Evolutionary conservation across 768 basidiomycete genomes (phyloP).

Genomic region (Crepidotus variabilis): DNA sequence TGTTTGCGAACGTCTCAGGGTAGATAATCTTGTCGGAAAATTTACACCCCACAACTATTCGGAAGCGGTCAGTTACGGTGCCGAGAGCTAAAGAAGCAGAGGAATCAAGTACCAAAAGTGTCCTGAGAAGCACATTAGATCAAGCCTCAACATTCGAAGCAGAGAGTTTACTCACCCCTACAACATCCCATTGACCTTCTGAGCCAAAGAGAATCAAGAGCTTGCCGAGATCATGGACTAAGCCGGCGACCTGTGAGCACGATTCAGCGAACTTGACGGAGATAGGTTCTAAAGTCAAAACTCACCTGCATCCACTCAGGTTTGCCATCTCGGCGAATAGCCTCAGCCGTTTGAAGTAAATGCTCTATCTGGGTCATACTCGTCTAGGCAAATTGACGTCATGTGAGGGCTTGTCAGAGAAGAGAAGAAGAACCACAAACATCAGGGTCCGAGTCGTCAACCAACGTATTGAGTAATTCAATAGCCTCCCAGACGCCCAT

Average conservation of each 20-base stretch:
- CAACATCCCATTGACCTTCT: conserved; percentile 93
- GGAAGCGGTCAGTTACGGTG: conserved; percentile 5
- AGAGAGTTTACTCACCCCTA: conserved; percentile 54
- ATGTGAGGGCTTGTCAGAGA: conserved; percentile 10
- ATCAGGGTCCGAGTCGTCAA: conserved; percentile 91
- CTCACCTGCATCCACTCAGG: conserved; percentile 86
- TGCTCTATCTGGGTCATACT: conserved; percentile 85
- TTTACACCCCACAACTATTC: conserved; percentile 75
- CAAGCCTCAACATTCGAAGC: conserved; percentile 1
- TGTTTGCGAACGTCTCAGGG: conserved; percentile 70
- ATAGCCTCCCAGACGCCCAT: conserved; percentile 89
- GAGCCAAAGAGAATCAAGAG: conserved; percentile 80
- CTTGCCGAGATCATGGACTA: conserved; percentile 90
- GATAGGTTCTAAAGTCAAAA: background rate
- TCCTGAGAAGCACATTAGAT: conserved; percentile 26
- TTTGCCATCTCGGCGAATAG: conserved; percentile 80
- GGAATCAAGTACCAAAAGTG: conserved; percentile 33
- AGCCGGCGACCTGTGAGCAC: conserved; percentile 56
- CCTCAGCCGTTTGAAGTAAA: conserved; percentile 88
- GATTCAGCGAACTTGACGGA: background rate
- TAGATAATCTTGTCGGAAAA: conserved; percentile 84
- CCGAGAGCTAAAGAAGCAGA: background rate
- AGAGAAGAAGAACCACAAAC: conserved; percentile 31
- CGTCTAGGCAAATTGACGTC: conserved; percentile 44
- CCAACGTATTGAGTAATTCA: conserved; percentile 80